Conservation (phyloP, 345 rosid species). For the Salix viminalis region DNA sequence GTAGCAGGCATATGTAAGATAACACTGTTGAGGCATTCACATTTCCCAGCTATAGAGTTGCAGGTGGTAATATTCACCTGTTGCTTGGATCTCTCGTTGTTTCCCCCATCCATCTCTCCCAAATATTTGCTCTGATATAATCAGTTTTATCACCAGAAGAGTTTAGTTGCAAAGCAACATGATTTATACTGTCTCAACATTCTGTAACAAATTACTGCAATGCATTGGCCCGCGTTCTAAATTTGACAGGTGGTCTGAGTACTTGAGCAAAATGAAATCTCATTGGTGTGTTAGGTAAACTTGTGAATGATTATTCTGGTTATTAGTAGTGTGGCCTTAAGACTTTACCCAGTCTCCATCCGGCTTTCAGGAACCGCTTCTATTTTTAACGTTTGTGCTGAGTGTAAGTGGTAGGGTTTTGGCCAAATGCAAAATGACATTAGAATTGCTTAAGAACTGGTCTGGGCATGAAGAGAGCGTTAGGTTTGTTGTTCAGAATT, state of each 20-base stretch:
- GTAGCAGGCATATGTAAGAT: conserved; percentile 9
- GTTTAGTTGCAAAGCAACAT: not conserved
- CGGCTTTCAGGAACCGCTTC: not conserved
- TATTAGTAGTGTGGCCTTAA: not conserved
- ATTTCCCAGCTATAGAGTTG: not conserved
- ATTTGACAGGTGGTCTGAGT: not conserved
- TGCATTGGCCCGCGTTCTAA: not conserved
- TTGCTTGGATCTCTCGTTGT: not conserved
- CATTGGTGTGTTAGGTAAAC: not conserved
- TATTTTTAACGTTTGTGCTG: no score
- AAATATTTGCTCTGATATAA: not conserved
- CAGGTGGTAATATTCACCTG: not conserved
- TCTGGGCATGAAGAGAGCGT: no score
- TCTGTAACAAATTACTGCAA: not conserved
- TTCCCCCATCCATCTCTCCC: not conserved
- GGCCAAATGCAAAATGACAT: no score
- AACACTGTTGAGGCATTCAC: not conserved
- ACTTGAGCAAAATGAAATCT: not conserved
- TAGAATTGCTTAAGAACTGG: no score
- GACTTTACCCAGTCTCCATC: not conserved
- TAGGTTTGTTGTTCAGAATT: no score
- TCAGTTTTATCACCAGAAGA: not conserved
- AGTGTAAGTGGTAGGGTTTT: no score
- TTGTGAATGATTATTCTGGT: not conserved
- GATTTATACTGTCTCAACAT: not conserved